phyloP scores from a whole-genome alignment of 164 flowering plant genomes.

The Litsea cubeba region DNA sequence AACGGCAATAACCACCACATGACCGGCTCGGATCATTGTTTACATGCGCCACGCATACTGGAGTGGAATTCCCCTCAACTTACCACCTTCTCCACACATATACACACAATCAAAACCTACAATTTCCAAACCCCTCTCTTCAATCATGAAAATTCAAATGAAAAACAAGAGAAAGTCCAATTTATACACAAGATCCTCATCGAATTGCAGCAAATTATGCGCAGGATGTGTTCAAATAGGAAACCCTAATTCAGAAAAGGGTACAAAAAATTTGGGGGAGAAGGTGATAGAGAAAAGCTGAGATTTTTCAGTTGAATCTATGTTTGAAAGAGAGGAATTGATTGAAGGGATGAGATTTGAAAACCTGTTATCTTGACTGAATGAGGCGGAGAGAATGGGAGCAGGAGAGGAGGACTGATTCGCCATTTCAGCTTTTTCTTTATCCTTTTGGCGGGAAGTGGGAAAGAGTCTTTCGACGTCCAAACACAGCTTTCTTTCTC shows the following conservation, averaged over 20 bases:
- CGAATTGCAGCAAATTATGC: neutral
- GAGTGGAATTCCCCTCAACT: too few species aligned
- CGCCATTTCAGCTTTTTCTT: neutral
- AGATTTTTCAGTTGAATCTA: neutral
- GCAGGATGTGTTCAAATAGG: neutral
- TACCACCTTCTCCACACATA: too few species aligned
- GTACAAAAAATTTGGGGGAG: neutral
- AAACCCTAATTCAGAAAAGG: neutral
- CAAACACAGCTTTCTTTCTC: neutral
- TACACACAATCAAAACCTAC: too few species aligned
- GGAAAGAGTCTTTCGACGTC: too few species aligned
- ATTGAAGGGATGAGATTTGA: neutral
- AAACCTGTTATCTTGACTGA: conserved; percentile 87
- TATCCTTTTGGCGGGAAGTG: neutral
- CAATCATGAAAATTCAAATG: neutral
- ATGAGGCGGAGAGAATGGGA: conserved; percentile 79
- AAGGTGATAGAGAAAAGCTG: neutral
- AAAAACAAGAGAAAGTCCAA: too few species aligned
- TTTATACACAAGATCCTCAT: neutral
- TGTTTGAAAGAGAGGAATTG: neutral
- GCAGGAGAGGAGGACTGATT: conserved; percentile 27
- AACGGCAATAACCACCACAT: neutral
- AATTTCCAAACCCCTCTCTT: neutral
- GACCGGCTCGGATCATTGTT: neutral
- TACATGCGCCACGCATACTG: too few species aligned